A percentile compares a stretch with the other conserved stretches of the same genome.
phyloP scores from a whole-genome alignment of 768 basidiomycete species.

The Obba rivulosa region DNA sequence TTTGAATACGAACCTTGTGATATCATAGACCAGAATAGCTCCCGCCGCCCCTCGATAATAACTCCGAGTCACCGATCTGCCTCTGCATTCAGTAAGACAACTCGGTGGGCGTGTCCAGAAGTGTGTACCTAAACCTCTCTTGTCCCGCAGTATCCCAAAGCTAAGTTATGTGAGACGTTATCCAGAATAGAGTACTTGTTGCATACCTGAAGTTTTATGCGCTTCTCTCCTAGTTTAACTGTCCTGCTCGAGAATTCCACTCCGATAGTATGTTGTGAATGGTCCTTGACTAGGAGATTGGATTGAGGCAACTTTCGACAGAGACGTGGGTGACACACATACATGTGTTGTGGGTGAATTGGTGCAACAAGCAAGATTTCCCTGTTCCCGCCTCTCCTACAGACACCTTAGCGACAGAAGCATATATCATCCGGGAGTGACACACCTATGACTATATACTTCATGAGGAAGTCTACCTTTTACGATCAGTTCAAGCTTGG shows the following conservation, averaged over 20 bases:
- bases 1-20: conserved; percentile 62
- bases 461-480: conserved; percentile 84
- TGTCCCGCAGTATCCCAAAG: conserved; percentile 98
- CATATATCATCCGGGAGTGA: background rate
- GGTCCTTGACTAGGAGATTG: conserved; percentile 75
- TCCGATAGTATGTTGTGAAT: conserved; percentile 97
- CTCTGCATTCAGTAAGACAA: background rate
- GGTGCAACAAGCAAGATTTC: conserved; percentile 94
- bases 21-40: conserved; percentile 90
- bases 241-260: conserved; percentile 97
- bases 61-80: conserved; percentile 85
- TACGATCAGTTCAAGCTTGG: conserved; percentile 1
- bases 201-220: conserved; percentile 87
- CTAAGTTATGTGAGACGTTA: conserved; percentile 33
- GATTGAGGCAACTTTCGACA: background rate
- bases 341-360: conserved; percentile 96
- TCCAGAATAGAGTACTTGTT: background rate
- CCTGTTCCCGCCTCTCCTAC: conserved; percentile 94
- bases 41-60: conserved; percentile 96
- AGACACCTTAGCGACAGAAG: conserved; percentile 2
- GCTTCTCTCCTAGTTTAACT: conserved; percentile 87
- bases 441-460: conserved; percentile 94
- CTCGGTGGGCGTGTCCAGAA: conserved; percentile 13
- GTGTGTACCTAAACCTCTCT: conserved; percentile 77
- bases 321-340: conserved; percentile 28